Conservation (phyloP, 2,329 filamentous ascomycete genomes). For the Calonectria pauciramosa region DNA sequence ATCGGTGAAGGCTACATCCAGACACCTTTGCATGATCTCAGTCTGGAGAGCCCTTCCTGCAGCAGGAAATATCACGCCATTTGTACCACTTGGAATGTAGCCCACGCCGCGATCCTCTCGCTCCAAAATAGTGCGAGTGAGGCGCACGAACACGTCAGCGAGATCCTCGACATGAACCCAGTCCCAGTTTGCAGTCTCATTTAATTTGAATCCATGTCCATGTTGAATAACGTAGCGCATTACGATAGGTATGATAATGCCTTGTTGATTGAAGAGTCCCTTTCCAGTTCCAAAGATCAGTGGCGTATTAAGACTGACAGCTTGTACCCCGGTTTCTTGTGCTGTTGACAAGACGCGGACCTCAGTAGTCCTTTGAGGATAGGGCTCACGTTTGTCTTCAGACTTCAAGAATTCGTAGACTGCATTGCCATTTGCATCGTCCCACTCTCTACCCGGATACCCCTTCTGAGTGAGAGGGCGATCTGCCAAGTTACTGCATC, state of each 20-base stretch:
- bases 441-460: conserved; percentile 16
- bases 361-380: conserved; percentile 15
- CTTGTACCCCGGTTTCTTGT: conserved; percentile 16
- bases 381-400: conserved; percentile 12
- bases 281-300: conserved; percentile 2
- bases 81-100: conserved; percentile 8
- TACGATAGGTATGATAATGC: conserved; percentile 9
- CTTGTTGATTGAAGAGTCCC: conserved; percentile 13
- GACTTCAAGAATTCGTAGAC: conserved; percentile 16
- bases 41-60: conserved; percentile 6
- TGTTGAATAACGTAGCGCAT: conserved; percentile 15
- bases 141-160: conserved; percentile 11
- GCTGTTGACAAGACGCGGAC: neutral
- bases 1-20: conserved; percentile 7
- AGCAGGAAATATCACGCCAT: conserved; percentile 4
- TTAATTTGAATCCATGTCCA: conserved; percentile 10
- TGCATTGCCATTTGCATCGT: conserved; percentile 2
- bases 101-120: conserved; percentile 11
- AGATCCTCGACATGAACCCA: conserved; percentile 22
- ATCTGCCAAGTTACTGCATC: conserved; percentile 13
- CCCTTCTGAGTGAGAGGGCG: neutral
- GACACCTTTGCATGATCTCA: conserved; percentile 11
- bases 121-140: conserved; percentile 13
- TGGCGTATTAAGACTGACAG: conserved; percentile 10
- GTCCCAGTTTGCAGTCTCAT: conserved; percentile 14